A percentile compares a stretch with the other conserved stretches of the same genome.
Evolutionary conservation across 2,329 filamentous ascomycete species (phyloP).

Genomic region (Orbilia blumenaviensis): DNA sequence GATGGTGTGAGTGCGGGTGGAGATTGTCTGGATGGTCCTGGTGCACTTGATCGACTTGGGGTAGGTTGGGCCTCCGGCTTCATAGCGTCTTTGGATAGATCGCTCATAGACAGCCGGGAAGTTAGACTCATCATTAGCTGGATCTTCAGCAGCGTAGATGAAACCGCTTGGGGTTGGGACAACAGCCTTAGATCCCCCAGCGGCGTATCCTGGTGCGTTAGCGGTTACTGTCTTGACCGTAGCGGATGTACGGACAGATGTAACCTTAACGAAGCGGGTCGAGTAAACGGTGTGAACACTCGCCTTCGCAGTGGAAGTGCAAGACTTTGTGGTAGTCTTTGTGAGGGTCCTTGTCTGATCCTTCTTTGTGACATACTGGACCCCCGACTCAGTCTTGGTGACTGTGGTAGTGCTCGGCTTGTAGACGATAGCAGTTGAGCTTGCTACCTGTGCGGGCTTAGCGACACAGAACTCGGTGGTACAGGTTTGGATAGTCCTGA

Average conservation of each 20-base stretch:
- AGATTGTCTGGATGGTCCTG: conserved; percentile 39
- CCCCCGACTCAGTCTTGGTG: conserved; percentile 1
- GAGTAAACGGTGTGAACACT: conserved; percentile 26
- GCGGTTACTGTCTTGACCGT: conserved; percentile 12
- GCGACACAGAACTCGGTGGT: conserved; percentile 30
- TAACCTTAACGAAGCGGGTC: conserved; percentile 25
- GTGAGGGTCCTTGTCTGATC: conserved; percentile 14
- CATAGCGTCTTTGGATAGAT: not conserved
- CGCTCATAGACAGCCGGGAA: not conserved
- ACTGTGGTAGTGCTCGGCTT: not conserved
- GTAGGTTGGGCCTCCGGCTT: not conserved
- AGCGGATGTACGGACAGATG: not conserved
- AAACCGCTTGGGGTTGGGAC: conserved; percentile 35
- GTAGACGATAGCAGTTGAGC: conserved; percentile 9
- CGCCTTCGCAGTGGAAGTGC: conserved; percentile 15
- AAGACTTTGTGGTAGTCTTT: conserved; percentile 34
- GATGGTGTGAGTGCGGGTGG: conserved; percentile 20
- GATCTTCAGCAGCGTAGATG: conserved; percentile 20
- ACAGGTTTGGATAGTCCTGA: conserved; percentile 43
- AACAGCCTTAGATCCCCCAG: not conserved
- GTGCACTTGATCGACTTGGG: conserved; percentile 39
- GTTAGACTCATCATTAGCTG: conserved; percentile 18
- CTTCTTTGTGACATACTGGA: conserved; percentile 22
- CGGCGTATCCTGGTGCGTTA: not conserved
- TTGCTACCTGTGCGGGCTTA: not conserved